A percentile compares a stretch with the other conserved stretches of the same genome.
These are phyloP conservation scores for Penicillium turbatum DNA, from an alignment of 495 filamentous ascomycete species.

Conservation along the genomic window DNA sequence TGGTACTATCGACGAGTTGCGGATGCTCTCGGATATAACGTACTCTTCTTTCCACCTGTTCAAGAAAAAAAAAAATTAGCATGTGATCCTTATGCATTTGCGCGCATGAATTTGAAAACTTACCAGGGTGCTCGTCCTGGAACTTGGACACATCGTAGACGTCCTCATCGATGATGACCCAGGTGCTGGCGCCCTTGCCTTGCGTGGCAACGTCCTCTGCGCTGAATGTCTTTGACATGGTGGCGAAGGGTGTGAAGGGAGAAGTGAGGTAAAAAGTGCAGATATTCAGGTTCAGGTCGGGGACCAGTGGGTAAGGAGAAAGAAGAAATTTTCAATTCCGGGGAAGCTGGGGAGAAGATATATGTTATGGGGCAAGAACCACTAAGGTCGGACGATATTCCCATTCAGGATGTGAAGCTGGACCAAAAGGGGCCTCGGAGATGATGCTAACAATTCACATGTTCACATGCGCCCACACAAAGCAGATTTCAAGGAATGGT, in stretches of 20 bases:
- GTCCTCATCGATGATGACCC: constrained; percentile 89
- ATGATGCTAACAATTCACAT: constrained; percentile 2
- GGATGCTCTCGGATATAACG: constrained; percentile 20
- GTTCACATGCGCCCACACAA: constrained; percentile 4
- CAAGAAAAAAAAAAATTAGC: constrained; percentile 17
- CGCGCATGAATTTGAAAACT: constrained; percentile 17
- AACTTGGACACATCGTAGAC: constrained; percentile 96
- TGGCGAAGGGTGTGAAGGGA: constrained; percentile 18
- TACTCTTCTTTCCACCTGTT: constrained; percentile 91
- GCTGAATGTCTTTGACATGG: constrained; percentile 85
- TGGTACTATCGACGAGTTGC: neutral
- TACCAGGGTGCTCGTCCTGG: constrained; percentile 88
- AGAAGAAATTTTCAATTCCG: constrained; percentile 23
- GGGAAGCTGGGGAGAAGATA: constrained; percentile 23
- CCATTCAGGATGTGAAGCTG: constrained; percentile 3
- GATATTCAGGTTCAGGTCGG: neutral
- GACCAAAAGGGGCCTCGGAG: constrained; percentile 21
- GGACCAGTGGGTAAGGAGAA: constrained; percentile 9
- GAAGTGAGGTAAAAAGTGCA: constrained; percentile 1
- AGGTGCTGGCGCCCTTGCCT: constrained; percentile 79
- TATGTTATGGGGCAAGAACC: constrained; percentile 16
- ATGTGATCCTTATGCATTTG: constrained; percentile 7
- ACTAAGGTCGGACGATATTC: constrained; percentile 10
- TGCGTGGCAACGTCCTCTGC: constrained; percentile 83
- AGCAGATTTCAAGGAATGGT: constrained; percentile 6